Percentiles rank a stretch among this genome's conserved stretches.
Conservation (phyloP, 2,329 filamentous ascomycete genomes). For the Calcarisporium arbuscula region DNA sequence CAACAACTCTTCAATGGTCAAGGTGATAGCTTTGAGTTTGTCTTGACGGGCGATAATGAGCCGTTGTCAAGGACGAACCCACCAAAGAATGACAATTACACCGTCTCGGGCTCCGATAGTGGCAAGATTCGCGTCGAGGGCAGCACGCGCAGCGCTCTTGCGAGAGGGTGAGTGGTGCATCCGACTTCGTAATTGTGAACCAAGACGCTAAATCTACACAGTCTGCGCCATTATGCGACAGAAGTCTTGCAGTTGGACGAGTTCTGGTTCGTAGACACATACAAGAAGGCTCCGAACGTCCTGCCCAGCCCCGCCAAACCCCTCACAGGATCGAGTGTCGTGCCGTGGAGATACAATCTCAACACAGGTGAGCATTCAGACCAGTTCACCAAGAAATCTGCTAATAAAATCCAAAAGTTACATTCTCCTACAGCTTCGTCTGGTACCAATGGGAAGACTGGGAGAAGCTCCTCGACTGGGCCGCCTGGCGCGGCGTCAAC, state of each 20-base stretch:
- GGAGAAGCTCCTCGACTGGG: conserved; percentile 46
- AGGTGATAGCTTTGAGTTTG: conserved; percentile 11
- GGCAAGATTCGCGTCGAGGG: conserved; percentile 14
- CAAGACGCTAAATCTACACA: background rate
- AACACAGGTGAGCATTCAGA: too few species aligned
- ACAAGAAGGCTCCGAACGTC: background rate
- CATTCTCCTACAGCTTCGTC: conserved; percentile 43
- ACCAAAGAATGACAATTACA: conserved; percentile 15
- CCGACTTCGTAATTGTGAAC: background rate
- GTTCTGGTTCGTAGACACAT: conserved; percentile 12
- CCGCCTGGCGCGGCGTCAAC: conserved; percentile 45
- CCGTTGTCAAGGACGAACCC: conserved; percentile 15
- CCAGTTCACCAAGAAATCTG: too few species aligned
- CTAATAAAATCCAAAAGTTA: too few species aligned
- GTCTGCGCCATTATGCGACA: conserved; percentile 14
- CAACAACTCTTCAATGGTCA: conserved; percentile 11
- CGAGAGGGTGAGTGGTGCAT: conserved; percentile 12
- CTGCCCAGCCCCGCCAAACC: conserved; percentile 7
- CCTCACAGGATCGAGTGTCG: conserved; percentile 11
- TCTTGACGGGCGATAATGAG: conserved; percentile 7
- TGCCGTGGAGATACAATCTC: conserved; percentile 34
- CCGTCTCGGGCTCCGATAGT: conserved; percentile 4
- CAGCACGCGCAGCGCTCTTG: conserved; percentile 14
- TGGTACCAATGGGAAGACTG: conserved; percentile 50
- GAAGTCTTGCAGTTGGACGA: conserved; percentile 12